Evolutionary conservation across 768 basidiomycete genomes (phyloP), one percentile per base, ranked within the genome.

Genomic region (Kwoniella botswanensis): DNA sequence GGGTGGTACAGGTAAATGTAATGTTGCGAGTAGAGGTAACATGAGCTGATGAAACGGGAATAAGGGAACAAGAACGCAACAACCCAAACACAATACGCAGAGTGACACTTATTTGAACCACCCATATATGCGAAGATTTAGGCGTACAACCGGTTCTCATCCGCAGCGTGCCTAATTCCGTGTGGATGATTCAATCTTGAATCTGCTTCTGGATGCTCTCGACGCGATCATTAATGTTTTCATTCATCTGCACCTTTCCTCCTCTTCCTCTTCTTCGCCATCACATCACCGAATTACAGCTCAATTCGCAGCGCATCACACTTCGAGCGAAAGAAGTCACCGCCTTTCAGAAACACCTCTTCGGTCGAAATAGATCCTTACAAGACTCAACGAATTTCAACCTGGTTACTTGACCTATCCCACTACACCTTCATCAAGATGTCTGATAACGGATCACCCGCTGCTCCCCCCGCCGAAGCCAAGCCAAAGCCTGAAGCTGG

Each of bases 401-500:
- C 26, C 3, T 18, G n/a, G 21, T 26, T 42, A 17, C 72, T 41
- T 60, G 18, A 44, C 59, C 35, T 55, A 22, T 13, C 15, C 24
- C 43, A 53, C 11, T 55, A 56, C 50, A 44, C 29, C 53, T 42
- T 15, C 46, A 54, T 21, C 63, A 72, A 42, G 18, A 80, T 80
- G 79, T 80, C 79, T 52, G 77, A 80, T 64, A 64, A 70, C 50
- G 79, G 76, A 69, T 73, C 76, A 15, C 74, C 79, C 4, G 66
- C 77, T 53, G 24, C 46, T 18, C 63, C 60, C 13, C 73, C 75
- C 2, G 67, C 75, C 5, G 77, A 80, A 56, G 63, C 70, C 10
- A 80, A 80, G 65, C 79, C 79, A 7, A 77, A 80, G 69, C 62
- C 74, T 6, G 79, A 78, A 59, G 78, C 74, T 75, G 65, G 71